Percentiles rank a stretch among this genome's conserved stretches.
Evolutionary conservation across 2,329 filamentous ascomycete genomes (phyloP).

Genomic region (Aureobasidium sp.): DNA sequence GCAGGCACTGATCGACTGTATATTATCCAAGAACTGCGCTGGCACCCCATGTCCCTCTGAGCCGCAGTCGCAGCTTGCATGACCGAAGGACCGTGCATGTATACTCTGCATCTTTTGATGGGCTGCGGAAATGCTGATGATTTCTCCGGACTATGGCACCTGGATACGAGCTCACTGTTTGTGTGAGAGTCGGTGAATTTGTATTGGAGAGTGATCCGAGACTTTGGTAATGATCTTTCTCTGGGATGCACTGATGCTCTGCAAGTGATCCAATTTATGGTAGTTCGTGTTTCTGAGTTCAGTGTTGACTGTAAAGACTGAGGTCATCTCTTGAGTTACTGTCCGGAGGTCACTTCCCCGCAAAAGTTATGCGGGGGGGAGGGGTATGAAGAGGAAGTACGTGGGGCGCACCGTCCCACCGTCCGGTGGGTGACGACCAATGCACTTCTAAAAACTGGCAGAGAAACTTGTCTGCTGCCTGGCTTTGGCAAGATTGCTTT

Average conservation of each 20-base stretch:
- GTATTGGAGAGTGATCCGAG: too few relatives aligned
- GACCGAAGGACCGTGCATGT: background rate
- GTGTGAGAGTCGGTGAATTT: background rate
- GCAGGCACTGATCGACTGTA: background rate
- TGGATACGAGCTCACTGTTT: background rate
- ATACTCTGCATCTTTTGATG: background rate
- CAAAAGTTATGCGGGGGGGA: background rate
- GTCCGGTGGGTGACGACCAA: constrained; percentile 2
- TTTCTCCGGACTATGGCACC: too few relatives aligned
- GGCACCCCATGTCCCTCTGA: background rate
- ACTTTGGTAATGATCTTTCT: background rate
- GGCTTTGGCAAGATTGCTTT: background rate
- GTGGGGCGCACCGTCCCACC: too few relatives aligned
- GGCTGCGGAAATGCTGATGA: background rate
- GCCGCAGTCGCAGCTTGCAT: constrained; percentile 1
- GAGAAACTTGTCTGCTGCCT: background rate
- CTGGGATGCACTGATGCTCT: background rate
- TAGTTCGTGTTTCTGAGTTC: background rate
- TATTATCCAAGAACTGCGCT: background rate
- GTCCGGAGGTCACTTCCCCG: background rate
- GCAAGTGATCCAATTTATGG: background rate
- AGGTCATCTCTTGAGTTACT: too few relatives aligned
- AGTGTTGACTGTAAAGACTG: too few relatives aligned
- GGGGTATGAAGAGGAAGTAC: background rate
- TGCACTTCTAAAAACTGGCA: background rate